Evolutionary conservation across 352 stramenopile genomes (phyloP).

Genomic region (Thalassiosira delicatula): DNA sequence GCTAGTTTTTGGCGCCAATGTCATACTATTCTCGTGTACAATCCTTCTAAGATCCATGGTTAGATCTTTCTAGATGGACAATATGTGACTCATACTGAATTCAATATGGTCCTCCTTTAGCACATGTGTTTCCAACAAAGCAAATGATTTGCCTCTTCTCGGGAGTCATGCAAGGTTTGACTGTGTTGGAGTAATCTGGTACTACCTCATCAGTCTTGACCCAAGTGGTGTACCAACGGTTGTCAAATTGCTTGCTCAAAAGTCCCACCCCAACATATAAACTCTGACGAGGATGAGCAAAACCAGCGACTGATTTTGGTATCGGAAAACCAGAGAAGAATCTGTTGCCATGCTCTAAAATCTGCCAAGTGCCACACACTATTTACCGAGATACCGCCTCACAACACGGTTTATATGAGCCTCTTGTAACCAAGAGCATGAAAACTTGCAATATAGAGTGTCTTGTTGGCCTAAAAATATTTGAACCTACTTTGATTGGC

Average conservation of each 20-base stretch:
- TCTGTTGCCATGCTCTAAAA: no score
- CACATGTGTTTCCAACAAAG: background rate
- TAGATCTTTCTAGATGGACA: background rate
- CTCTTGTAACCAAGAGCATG: slow-evolving; percentile 4
- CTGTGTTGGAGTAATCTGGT: background rate
- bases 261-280: background rate
- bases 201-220: background rate
- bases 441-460: background rate
- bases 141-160: background rate
- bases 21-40: background rate
- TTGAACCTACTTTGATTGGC: background rate
- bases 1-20: background rate
- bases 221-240: background rate
- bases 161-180: background rate
- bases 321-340: no score
- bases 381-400: background rate
- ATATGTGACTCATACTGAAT: background rate
- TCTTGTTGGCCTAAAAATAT: background rate
- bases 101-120: background rate
- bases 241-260: background rate
- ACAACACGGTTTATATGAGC: background rate
- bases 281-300: slow-evolving; percentile 3
- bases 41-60: background rate
- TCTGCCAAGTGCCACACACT: no score
- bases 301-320: background rate